Conservation (phyloP, 805 yeast species). For the Wickerhamiella vanderwaltii region DNA sequence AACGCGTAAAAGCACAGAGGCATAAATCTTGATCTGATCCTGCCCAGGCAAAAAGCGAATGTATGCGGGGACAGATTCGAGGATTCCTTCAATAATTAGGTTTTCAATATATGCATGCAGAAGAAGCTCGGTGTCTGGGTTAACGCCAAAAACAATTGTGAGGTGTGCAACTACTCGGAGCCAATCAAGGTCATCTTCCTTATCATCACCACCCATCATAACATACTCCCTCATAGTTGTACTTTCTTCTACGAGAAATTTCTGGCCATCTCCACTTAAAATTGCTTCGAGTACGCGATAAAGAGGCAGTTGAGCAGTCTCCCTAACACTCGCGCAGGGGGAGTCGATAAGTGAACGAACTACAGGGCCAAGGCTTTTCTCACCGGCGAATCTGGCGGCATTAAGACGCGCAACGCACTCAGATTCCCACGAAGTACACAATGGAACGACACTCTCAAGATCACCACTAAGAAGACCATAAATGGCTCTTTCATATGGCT, state of each 20-base stretch:
- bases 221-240: not conserved
- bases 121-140: not conserved
- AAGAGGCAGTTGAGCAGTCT: not conserved
- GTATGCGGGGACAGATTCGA: not conserved
- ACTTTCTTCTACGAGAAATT: not conserved
- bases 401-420: not conserved
- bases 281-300: not conserved
- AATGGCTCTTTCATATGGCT: not conserved
- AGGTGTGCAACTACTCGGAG: constrained; percentile 5
- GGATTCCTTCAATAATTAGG: not conserved
- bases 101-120: constrained; percentile 4
- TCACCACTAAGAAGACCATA: constrained; percentile 7
- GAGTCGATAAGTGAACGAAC: not conserved
- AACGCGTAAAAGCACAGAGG: not conserved
- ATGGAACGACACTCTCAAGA: not conserved
- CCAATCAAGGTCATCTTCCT: not conserved
- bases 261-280: not conserved
- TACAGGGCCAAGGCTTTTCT: not conserved
- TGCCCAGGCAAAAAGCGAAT: not conserved
- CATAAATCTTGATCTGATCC: not conserved
- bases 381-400: not conserved
- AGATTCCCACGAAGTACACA: constrained; percentile 2
- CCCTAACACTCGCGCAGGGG: not conserved
- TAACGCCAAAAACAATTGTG: not conserved
- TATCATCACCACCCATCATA: not conserved